Percentiles rank a stretch among this genome's conserved stretches.
These are phyloP conservation scores for Balansia obtecta DNA, from an alignment of 2,329 filamentous ascomycete species.

Conservation along the genomic window DNA sequence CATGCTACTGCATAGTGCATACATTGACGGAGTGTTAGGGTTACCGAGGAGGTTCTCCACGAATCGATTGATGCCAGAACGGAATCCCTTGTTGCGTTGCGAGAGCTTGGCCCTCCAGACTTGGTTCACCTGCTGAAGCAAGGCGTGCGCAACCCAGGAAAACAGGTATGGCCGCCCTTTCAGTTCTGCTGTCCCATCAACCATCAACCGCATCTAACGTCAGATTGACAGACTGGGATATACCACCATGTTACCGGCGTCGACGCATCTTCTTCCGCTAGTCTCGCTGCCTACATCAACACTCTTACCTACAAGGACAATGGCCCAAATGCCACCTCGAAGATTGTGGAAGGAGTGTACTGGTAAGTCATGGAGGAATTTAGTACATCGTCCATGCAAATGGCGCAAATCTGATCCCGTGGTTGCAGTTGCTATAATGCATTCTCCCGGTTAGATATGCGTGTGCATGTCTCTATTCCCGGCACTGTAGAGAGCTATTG, in stretches of 20 bases:
- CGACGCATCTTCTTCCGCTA: constrained; percentile 94
- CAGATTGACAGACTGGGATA: constrained; percentile 55
- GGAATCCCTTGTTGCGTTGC: constrained; percentile 71
- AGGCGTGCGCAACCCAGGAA: constrained; percentile 41
- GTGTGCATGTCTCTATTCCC: constrained; percentile 93
- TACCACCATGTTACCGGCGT: constrained; percentile 98
- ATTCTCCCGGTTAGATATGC: constrained; percentile 95
- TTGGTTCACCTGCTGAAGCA: constrained; percentile 88
- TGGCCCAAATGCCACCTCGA: constrained; percentile 57
- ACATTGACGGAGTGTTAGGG: constrained; percentile 38
- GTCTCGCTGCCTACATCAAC: constrained; percentile 95
- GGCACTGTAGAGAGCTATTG: constrained; percentile 96
- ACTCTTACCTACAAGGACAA: constrained; percentile 84
- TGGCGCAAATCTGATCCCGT: not conserved
- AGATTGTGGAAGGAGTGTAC: constrained; percentile 88
- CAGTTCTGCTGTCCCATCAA: not conserved
- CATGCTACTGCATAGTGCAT: not conserved
- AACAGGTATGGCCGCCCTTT: constrained; percentile 31
- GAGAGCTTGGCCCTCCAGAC: constrained; percentile 91
- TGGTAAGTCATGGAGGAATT: constrained; percentile 45
- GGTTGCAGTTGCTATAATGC: constrained; percentile 83
- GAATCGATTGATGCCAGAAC: constrained; percentile 88
- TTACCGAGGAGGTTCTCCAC: constrained; percentile 86
- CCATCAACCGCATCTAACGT: constrained; percentile 11
- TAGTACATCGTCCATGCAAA: not conserved